A percentile compares a stretch with the other conserved stretches of the same genome.
phyloP scores from a whole-genome alignment of 2,329 filamentous ascomycete species.

The Penicillium sp. region DNA sequence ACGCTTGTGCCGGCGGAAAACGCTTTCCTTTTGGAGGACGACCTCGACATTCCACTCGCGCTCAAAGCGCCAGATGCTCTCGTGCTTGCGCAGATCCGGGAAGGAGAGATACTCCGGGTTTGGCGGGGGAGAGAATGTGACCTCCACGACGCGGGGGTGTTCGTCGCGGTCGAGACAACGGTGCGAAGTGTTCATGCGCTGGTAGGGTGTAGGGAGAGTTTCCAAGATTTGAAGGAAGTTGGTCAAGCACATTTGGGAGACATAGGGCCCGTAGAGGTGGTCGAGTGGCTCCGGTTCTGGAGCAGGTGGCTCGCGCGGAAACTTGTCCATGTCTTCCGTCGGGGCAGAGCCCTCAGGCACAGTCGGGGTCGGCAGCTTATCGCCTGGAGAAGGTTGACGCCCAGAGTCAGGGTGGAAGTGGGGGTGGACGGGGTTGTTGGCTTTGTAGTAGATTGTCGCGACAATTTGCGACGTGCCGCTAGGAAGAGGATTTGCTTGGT shows the following conservation, averaged over 20 bases:
- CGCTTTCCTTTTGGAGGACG: constrained; percentile 66
- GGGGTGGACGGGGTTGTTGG: constrained; percentile 41
- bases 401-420: constrained; percentile 50
- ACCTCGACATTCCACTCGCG: constrained; percentile 86
- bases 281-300: constrained; percentile 54
- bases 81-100: constrained; percentile 70
- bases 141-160: constrained; percentile 51
- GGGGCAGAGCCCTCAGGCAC: constrained; percentile 48
- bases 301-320: constrained; percentile 53
- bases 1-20: constrained; percentile 75
- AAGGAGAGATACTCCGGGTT: constrained; percentile 52
- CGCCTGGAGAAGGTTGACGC: constrained; percentile 33
- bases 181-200: constrained; percentile 48
- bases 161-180: constrained; percentile 48
- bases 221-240: constrained; percentile 54
- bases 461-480: constrained; percentile 44
- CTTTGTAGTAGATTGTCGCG: constrained; percentile 50
- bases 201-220: constrained; percentile 47
- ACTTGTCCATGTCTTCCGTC: constrained; percentile 50
- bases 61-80: constrained; percentile 79
- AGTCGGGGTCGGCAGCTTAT: constrained; percentile 40
- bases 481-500: constrained; percentile 38
- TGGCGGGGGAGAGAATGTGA: constrained; percentile 50
- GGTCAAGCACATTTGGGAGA: constrained; percentile 54
- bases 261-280: constrained; percentile 53